These are phyloP conservation scores for Cadophora gregata DNA, from an alignment of 2,329 filamentous ascomycete species.

Conservation along the genomic window DNA sequence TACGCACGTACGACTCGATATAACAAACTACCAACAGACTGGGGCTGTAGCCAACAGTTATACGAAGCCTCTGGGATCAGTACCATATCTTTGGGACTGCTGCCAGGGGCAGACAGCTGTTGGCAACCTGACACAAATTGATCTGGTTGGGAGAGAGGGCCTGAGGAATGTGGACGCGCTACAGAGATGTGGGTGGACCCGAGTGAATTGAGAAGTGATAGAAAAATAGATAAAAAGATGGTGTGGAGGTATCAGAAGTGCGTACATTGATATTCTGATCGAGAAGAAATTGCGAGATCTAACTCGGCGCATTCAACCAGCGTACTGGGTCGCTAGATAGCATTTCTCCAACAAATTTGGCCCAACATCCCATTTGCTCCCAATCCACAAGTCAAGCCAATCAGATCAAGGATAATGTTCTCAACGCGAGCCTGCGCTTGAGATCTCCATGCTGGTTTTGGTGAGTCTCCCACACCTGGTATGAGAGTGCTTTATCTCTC, in stretches of 20 bases:
- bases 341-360: not conserved
- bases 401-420: not conserved
- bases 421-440: not conserved
- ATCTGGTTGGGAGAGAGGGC: not conserved
- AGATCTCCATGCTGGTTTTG: not conserved
- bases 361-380: not conserved
- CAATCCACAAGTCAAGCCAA: not conserved
- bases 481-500: not conserved
- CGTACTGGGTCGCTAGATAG: not conserved
- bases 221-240: not conserved
- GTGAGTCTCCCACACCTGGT: not conserved
- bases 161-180: conserved; percentile 1
- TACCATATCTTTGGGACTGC: not conserved
- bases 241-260: conserved; percentile 6
- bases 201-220: conserved; percentile 9
- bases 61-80: conserved; percentile 4
- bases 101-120: not conserved
- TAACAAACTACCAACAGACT: not conserved
- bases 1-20: not conserved
- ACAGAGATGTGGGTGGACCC: not conserved
- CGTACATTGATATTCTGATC: not conserved
- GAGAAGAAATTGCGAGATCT: not conserved
- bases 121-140: not conserved
- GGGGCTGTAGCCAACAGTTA: not conserved
- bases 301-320: not conserved